These are phyloP conservation scores for Mortierella sp. DNA, from an alignment of 371 early-diverging fungal species.

Conservation along the genomic window DNA sequence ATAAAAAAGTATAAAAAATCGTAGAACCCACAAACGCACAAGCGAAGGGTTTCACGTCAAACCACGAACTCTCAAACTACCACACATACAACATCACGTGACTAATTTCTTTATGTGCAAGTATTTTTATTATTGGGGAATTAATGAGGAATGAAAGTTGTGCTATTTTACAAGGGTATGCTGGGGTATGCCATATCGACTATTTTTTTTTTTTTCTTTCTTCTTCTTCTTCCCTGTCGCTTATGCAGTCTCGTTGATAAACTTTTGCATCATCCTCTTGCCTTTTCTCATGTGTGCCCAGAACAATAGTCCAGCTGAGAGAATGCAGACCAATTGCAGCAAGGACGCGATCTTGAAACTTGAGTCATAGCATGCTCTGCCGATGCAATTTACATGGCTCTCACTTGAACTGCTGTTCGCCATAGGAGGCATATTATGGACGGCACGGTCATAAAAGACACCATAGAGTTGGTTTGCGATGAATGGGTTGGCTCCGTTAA, in stretches of 20 bases:
- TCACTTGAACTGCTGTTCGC: background rate
- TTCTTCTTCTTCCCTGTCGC: background rate
- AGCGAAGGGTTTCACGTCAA: too few species aligned
- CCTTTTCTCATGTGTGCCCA: conserved; percentile 54
- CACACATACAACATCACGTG: too few species aligned
- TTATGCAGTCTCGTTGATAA: conserved; percentile 1
- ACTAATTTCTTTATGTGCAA: background rate
- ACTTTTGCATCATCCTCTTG: conserved; percentile 28
- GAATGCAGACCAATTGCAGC: conserved; percentile 38
- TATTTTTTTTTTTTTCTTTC: conserved; percentile 10
- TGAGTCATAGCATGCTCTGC: conserved; percentile 32
- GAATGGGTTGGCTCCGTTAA: conserved; percentile 50
- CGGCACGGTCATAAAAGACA: conserved; percentile 47
- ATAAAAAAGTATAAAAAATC: too few species aligned
- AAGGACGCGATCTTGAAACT: conserved; percentile 46
- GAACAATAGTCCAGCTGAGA: conserved; percentile 41
- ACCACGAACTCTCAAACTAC: too few species aligned
- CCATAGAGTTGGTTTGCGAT: conserved; percentile 54
- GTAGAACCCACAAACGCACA: too few species aligned
- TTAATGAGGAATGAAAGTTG: too few species aligned
- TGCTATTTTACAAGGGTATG: conserved; percentile 1
- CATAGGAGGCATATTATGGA: conserved; percentile 25
- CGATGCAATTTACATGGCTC: conserved; percentile 30
- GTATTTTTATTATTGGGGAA: background rate
- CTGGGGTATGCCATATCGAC: background rate